A percentile compares a stretch with the other conserved stretches of the same genome.
phyloP scores from a whole-genome alignment of 2,329 filamentous ascomycete species.

The Penicillium sp. region DNA sequence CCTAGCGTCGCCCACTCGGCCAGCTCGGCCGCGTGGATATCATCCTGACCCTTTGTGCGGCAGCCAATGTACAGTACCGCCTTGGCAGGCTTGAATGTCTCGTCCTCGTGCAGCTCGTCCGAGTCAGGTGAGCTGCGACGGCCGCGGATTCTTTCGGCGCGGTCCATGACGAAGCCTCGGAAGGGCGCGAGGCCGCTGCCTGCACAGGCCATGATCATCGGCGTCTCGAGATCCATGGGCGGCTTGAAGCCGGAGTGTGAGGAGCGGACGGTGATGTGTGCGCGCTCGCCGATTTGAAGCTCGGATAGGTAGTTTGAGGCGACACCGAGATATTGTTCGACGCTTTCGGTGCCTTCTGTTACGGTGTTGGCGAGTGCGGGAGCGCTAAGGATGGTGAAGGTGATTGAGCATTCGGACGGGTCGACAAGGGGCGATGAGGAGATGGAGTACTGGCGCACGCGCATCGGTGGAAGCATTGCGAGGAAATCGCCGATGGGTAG shows the following conservation, averaged over 20 bases:
- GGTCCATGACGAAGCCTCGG: conserved; percentile 63
- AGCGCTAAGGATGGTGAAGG: conserved; percentile 64
- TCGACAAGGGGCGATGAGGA: conserved; percentile 69
- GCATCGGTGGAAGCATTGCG: conserved; percentile 72
- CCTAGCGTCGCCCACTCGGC: conserved; percentile 60
- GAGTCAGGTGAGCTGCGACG: conserved; percentile 21
- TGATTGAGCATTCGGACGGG: conserved; percentile 60
- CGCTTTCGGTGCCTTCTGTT: conserved; percentile 41
- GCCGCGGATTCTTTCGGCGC: conserved; percentile 44
- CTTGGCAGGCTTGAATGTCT: conserved; percentile 27
- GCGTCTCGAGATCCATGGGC: conserved; percentile 33
- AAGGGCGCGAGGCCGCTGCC: conserved; percentile 61
- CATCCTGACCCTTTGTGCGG: conserved; percentile 35
- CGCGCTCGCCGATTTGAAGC: conserved; percentile 33
- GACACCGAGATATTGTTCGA: conserved; percentile 56
- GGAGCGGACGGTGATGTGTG: conserved; percentile 38
- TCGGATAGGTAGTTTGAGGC: conserved; percentile 61
- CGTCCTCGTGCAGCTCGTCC: conserved; percentile 10
- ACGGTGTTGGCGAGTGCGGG: conserved; percentile 47
- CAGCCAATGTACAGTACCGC: conserved; percentile 40
- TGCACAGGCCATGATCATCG: conserved; percentile 42
- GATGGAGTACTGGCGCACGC: conserved; percentile 76
- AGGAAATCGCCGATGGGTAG: conserved; percentile 68
- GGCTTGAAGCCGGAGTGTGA: conserved; percentile 39
- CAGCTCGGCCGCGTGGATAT: conserved; percentile 38